phyloP scores from a whole-genome alignment of 179 eudicot species.

The Silene coronaria region DNA sequence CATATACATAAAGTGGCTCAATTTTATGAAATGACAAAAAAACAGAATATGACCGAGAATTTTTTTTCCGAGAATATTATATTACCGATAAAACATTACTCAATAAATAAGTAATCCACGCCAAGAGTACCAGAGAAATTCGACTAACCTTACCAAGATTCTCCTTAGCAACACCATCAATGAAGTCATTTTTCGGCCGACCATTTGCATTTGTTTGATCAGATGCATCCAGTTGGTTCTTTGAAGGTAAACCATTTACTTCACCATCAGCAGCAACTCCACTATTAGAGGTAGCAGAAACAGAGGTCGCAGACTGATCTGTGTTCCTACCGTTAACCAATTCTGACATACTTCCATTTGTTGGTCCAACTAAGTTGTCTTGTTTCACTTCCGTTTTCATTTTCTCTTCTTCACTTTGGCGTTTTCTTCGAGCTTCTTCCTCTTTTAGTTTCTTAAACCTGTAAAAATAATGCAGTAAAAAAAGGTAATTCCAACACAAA shows the following conservation, averaged over 20 bases:
- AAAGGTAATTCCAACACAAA: background rate
- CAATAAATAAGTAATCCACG: background rate
- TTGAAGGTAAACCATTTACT: slow-evolving; percentile 23
- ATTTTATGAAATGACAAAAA: background rate
- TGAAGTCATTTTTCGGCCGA: slow-evolving; percentile 20
- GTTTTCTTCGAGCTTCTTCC: slow-evolving; percentile 70
- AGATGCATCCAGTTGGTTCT: slow-evolving; percentile 28
- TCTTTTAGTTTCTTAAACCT: slow-evolving; percentile 85
- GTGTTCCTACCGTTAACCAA: slow-evolving; percentile 20
- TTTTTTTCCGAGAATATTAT: background rate
- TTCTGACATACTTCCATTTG: slow-evolving; percentile 24
- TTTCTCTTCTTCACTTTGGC: slow-evolving; percentile 54
- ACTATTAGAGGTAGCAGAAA: slow-evolving; percentile 18
- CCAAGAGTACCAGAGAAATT: slow-evolving; percentile 1
- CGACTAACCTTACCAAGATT: slow-evolving; percentile 31
- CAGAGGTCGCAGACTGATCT: slow-evolving; percentile 13
- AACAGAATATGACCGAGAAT: background rate
- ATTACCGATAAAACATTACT: background rate
- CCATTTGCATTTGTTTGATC: slow-evolving; percentile 20
- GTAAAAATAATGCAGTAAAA: background rate
- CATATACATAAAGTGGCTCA: background rate
- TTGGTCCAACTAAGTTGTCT: slow-evolving; percentile 23
- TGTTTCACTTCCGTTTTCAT: slow-evolving; percentile 40
- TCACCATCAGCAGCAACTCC: slow-evolving; percentile 38
- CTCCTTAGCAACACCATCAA: slow-evolving; percentile 18